Percentiles rank a stretch among this genome's conserved stretches.
These are phyloP conservation scores for Termitomyces sp. DNA, from an alignment of 1,284 basidiomycete genomes.

Conservation along the genomic window DNA sequence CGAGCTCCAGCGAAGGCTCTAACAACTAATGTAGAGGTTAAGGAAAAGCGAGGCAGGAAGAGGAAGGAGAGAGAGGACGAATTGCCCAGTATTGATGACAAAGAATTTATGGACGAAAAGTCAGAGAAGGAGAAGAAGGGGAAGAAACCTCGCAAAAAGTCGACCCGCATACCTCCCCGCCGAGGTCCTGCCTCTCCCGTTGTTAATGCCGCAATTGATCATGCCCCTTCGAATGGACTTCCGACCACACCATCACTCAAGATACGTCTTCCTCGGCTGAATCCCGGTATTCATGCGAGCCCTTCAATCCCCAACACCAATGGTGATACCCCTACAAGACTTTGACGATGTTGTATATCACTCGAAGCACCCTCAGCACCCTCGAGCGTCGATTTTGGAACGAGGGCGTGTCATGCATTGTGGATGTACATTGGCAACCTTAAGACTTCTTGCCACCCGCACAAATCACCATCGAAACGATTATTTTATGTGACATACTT, in stretches of 20 bases:
- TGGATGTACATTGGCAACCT: not conserved
- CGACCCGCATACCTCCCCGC: constrained; percentile 26
- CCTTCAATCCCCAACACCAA: constrained; percentile 17
- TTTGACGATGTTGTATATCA: constrained; percentile 8
- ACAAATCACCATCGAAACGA: not conserved
- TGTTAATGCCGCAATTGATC: constrained; percentile 16
- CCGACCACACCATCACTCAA: constrained; percentile 45
- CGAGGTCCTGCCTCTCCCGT: constrained; percentile 18
- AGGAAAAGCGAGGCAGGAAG: constrained; percentile 39
- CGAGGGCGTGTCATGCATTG: not conserved
- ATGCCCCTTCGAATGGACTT: constrained; percentile 24
- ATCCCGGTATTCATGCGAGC: constrained; percentile 18
- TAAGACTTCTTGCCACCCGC: constrained; percentile 1
- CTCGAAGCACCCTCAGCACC: not conserved
- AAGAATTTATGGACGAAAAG: constrained; percentile 17
- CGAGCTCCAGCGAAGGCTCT: constrained; percentile 19
- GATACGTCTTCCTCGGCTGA: constrained; percentile 51
- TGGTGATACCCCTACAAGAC: constrained; percentile 19
- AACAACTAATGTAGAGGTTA: constrained; percentile 22
- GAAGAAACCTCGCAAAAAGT: constrained; percentile 24
- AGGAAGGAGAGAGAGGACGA: constrained; percentile 43
- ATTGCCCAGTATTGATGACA: constrained; percentile 19
- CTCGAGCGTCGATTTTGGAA: not conserved
- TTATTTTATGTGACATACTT: constrained; percentile 12
- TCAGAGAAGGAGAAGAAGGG: constrained; percentile 26